phyloP scores from a whole-genome alignment of 2,329 filamentous ascomycete species.

The Ceratocystis colombiana region DNA sequence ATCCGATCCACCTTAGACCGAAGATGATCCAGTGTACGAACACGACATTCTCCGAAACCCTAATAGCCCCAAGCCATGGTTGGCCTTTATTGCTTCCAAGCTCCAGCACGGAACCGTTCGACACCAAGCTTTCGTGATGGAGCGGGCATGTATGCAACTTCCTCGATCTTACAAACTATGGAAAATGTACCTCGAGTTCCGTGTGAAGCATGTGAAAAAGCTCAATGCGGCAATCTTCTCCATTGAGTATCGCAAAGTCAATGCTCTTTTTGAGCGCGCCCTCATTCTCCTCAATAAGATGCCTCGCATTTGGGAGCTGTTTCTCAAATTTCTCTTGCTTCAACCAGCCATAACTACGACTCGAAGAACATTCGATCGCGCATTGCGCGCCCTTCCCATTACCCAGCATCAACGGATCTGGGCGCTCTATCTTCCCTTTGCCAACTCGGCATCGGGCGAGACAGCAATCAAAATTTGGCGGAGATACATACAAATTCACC shows the following conservation, averaged over 20 bases:
- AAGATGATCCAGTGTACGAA: constrained; percentile 91
- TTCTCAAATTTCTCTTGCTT: constrained; percentile 76
- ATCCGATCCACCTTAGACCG: constrained; percentile 43
- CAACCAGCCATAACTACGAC: constrained; percentile 87
- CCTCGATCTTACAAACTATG: constrained; percentile 96
- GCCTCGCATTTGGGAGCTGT: constrained; percentile 98
- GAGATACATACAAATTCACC: constrained; percentile 93
- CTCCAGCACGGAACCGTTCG: constrained; percentile 70
- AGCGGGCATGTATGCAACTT: constrained; percentile 79
- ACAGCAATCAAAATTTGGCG: constrained; percentile 91
- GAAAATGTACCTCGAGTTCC: constrained; percentile 90
- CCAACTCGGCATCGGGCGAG: constrained; percentile 77
- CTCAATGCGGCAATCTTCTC: constrained; percentile 73
- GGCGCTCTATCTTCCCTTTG: constrained; percentile 83
- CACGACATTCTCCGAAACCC: constrained; percentile 84
- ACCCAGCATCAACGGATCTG: constrained; percentile 95
- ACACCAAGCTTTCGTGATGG: constrained; percentile 79
- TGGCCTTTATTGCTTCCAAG: constrained; percentile 89
- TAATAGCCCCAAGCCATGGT: constrained; percentile 83
- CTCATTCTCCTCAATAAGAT: constrained; percentile 95
- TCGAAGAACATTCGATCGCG: constrained; percentile 80
- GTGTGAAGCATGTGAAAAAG: constrained; percentile 67
- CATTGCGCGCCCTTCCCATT: constrained; percentile 79
- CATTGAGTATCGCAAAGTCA: constrained; percentile 83
- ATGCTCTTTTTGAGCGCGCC: constrained; percentile 84